Conservation (phyloP, 1,284 basidiomycete species). For the Hortiboletus rubellus region DNA sequence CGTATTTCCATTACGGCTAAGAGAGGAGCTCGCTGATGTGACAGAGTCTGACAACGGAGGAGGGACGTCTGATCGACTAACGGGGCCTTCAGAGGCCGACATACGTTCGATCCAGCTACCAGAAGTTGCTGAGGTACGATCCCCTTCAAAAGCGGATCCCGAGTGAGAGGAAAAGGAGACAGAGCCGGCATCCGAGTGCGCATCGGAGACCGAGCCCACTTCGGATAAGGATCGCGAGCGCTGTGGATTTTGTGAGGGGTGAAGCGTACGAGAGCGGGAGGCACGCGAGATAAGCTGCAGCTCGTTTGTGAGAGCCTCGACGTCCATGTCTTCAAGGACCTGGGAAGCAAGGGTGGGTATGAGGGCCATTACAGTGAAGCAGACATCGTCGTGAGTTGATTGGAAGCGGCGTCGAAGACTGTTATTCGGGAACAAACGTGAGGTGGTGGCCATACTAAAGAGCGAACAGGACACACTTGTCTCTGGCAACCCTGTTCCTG, state of each 20-base stretch:
- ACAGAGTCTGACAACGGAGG: constrained; percentile 42
- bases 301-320: constrained; percentile 76
- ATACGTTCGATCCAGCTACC: constrained; percentile 58
- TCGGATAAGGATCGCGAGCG: constrained; percentile 40
- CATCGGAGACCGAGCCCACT: constrained; percentile 44
- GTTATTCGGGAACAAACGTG: constrained; percentile 4
- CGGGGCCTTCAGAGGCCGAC: constrained; percentile 20
- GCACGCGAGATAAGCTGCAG: constrained; percentile 44
- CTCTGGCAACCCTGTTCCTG: constrained; percentile 64
- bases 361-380: constrained; percentile 80
- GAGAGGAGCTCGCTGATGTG: constrained; percentile 39
- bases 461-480: constrained; percentile 58
- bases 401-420: constrained; percentile 78
- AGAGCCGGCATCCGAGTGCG: constrained; percentile 53
- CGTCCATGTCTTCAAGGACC: constrained; percentile 77
- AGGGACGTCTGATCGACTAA: constrained; percentile 4
- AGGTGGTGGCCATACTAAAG: constrained; percentile 5
- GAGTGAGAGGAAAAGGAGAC: constrained; percentile 38
- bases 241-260: constrained; percentile 20
- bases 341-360: constrained; percentile 76
- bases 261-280: constrained; percentile 25
- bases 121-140: constrained; percentile 35
- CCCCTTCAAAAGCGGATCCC: constrained; percentile 27
- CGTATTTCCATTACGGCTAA: constrained; percentile 27
- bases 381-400: constrained; percentile 80